Conservation (phyloP, 2,329 filamentous ascomycete genomes). For the Cryphonectria nitschkei region DNA sequence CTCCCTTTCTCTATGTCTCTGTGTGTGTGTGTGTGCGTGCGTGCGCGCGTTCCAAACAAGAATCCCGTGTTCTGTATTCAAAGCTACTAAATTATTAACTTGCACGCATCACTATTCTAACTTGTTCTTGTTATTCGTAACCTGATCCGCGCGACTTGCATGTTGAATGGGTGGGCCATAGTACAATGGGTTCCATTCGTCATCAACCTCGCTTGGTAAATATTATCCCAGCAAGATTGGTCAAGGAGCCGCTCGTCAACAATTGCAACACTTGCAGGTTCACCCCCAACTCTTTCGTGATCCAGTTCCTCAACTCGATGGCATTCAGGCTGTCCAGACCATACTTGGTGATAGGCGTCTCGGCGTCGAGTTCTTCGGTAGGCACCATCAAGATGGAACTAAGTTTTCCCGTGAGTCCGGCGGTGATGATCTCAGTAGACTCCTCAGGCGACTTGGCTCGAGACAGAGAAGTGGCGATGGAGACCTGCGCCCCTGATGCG, state of each 20-base stretch:
- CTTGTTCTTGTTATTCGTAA: background rate
- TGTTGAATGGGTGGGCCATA: background rate
- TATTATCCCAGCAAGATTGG: constrained; percentile 5
- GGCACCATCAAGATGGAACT: constrained; percentile 53
- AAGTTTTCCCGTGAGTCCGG: constrained; percentile 53
- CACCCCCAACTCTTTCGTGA: constrained; percentile 51
- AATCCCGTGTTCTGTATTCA: too few relatives aligned
- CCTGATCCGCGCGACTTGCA: background rate
- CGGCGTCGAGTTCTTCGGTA: constrained; percentile 34
- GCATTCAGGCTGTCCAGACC: constrained; percentile 38
- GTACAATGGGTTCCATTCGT: background rate
- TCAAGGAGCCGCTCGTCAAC: constrained; percentile 48
- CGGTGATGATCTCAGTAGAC: constrained; percentile 49
- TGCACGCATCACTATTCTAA: too few relatives aligned
- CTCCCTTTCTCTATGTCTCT: too few relatives aligned
- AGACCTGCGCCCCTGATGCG: constrained; percentile 39
- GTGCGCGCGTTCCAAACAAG: too few relatives aligned
- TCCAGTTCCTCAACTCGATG: constrained; percentile 38
- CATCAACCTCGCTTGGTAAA: constrained; percentile 31
- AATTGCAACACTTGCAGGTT: constrained; percentile 60
- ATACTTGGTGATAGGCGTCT: constrained; percentile 35
- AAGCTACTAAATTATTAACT: too few relatives aligned
- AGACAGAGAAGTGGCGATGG: constrained; percentile 49
- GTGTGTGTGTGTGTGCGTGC: too few relatives aligned
- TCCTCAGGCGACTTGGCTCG: constrained; percentile 47